Evolutionary conservation across 1,284 basidiomycete species (phyloP).

Genomic region (Leucoagaricus sp.): DNA sequence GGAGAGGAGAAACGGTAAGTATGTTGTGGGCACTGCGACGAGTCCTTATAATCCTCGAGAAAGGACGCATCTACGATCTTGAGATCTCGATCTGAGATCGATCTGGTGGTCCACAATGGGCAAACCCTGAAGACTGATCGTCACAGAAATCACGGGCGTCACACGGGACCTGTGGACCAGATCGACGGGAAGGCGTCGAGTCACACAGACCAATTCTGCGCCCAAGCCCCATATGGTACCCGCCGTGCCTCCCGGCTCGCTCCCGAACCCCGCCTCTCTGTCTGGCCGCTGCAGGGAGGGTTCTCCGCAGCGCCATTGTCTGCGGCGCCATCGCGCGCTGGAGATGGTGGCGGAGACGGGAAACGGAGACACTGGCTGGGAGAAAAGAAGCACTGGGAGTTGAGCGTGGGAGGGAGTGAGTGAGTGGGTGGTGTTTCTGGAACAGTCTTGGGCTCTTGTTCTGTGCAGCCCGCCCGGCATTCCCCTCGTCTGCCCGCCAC

Average conservation of each 20-base stretch:
- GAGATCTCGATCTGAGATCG: neutral
- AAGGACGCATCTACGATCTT: slow-evolving; percentile 7
- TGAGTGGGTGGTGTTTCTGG: slow-evolving; percentile 5
- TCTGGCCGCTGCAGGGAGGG: neutral
- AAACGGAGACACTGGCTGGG: slow-evolving; percentile 6
- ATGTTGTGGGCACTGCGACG: neutral
- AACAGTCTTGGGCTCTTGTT: slow-evolving; percentile 1
- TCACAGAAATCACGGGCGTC: neutral
- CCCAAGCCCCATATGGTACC: slow-evolving; percentile 9
- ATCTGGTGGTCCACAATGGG: slow-evolving; percentile 1
- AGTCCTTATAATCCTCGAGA: slow-evolving; percentile 3
- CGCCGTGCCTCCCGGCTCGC: slow-evolving; percentile 6
- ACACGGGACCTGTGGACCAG: slow-evolving; percentile 3
- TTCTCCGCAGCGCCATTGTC: neutral
- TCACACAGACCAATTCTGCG: slow-evolving; percentile 1
- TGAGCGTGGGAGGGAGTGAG: slow-evolving; percentile 5
- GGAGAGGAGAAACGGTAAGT: slow-evolving; percentile 9
- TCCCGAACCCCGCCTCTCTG: neutral
- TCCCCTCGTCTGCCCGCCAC: neutral
- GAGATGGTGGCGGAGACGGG: neutral
- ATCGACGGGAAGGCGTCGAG: neutral
- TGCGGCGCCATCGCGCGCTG: neutral
- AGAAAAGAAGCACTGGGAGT: slow-evolving; percentile 13
- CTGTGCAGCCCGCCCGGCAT: slow-evolving; percentile 3
- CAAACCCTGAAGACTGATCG: neutral